Base-by-base conservation (phyloP, 2,329 filamentous ascomycete species). In the Aplosporella prunicola region DNA sequence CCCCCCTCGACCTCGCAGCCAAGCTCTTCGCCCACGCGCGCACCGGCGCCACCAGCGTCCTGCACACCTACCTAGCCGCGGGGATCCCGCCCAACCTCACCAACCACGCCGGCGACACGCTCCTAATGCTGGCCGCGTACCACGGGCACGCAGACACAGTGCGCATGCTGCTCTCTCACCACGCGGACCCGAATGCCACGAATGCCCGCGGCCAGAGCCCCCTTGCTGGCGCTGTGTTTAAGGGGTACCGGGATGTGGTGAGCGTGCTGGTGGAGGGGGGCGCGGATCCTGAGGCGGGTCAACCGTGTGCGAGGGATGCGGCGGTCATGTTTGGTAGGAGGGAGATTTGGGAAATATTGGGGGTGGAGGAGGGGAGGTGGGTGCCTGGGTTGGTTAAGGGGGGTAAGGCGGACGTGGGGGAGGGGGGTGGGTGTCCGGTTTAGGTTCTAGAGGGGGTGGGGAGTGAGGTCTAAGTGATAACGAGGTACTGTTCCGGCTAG, bases 121-220 rank as follows among this genome's bases (percentile, higher is more conserved):
- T 85, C 43, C 63, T 85, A 42, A 86, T 86, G 81, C 69, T 86
- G 1, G 75, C 80, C 0, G 70, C 78, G 0, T 85, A 85, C 48
- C 71, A 83, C 46, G 79, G 79, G 9, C 76, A 83, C 38, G 65
- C 69, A 2, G 64, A 71, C 0, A 67, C 81, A 0, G 76, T 79
- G 17, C 64, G 62, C 31, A 63, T 80, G 41, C 66, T 85, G 9
- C 55, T 84, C 1, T 61, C 71, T 18, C 66, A 75, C 41, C 76
- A 77, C 2, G 78, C 78, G 1, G 77, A 84, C 48, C 69, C 78
- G 0, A 82, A 85, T 54, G 64, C 71, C 1, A 51, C 83, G 18
- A 85, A 85, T 44, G 80, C 79, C 43, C 61, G 72, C 29, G 76
- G 76, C 0, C 81, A 85, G 58, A 81, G 76, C 44, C 75, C 77